Evolutionary conservation across 2,329 filamentous ascomycete species (phyloP).

Genomic region (Lasiodiplodia citricola): DNA sequence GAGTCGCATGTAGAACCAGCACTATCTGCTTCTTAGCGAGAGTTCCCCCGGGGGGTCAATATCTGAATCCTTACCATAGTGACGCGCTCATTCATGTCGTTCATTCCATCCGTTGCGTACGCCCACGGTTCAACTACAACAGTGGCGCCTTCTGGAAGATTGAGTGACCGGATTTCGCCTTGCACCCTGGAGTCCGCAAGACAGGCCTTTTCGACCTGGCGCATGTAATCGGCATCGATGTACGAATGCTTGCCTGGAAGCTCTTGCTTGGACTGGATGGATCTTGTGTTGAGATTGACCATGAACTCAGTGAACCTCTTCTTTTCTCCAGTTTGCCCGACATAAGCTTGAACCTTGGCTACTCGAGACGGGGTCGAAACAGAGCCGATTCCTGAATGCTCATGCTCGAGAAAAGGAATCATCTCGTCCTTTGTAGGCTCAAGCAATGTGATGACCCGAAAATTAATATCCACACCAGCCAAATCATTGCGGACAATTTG

Average conservation of each 20-base stretch:
- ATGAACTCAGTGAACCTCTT: conserved; percentile 45
- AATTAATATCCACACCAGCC: conserved; percentile 44
- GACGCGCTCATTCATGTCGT: conserved; percentile 55
- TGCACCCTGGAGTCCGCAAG: conserved; percentile 51
- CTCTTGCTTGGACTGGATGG: conserved; percentile 37
- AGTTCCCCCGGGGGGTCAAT: not conserved
- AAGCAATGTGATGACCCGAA: conserved; percentile 57
- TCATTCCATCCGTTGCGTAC: conserved; percentile 61
- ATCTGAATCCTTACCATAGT: conserved; percentile 51
- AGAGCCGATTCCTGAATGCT: conserved; percentile 41
- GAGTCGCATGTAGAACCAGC: conserved; percentile 48
- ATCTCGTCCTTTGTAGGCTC: conserved; percentile 59
- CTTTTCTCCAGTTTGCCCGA: conserved; percentile 17
- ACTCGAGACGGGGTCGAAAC: conserved; percentile 40
- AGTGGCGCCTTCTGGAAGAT: conserved; percentile 51
- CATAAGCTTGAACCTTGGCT: conserved; percentile 50
- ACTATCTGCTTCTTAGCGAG: conserved; percentile 32
- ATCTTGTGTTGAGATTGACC: conserved; percentile 33
- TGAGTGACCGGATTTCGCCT: conserved; percentile 48
- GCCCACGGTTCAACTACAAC: conserved; percentile 62
- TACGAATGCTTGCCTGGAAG: conserved; percentile 53
- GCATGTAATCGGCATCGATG: conserved; percentile 57
- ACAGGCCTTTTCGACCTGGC: conserved; percentile 55
- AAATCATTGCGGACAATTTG: conserved; percentile 45
- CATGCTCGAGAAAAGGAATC: conserved; percentile 51